Base-by-base conservation (phyloP, 179 eudicot genomes). In the Heliamphora ciliata region DNA sequence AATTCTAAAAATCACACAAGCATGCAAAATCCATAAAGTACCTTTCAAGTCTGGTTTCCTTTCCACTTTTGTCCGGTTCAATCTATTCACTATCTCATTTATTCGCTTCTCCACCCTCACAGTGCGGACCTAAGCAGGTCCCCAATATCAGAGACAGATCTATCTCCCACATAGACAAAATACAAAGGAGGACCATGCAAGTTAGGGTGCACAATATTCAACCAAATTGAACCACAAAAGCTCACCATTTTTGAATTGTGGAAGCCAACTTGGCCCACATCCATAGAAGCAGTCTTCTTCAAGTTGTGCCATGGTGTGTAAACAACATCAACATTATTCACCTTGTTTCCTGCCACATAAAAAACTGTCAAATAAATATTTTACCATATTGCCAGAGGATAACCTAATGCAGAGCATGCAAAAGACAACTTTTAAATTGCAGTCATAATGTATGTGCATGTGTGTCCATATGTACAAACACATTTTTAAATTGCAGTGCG, bases 211-310 rank as follows among this genome's bases (percentile, higher is more conserved):
- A 59, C 59, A 1, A 59, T 76, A 70, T 47, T 59, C 13, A 51
- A 54, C 74, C 56, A 70, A 48, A 14, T 55, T 18, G 6, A 8
- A 8, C 48, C 7, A 24, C 21, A 60, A 15, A 73, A 17, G 80
- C 84, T 84, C 61, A 96, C 98, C 91, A 88, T 88, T 87, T 75
- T 75, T 74, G 77, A 50, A 31, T 74, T 74, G 77, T 74, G 47
- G 56, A 74, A 74, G 13, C 77, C 97, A 90, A 96, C 99, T 96
- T 96, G 99, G 63, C 98, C 99, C 83, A 96, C 99, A 90, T 96
- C 99, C 99, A 96, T 96, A 63, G 99, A 94, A 21, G 98, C 89
- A 70, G 97, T 94, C 90, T 96, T 96, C 93, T 94, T 96, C 88
- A 96, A 85, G 85, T 96, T 96, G 67, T 89, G 87, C 99, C 99